Conservation (phyloP, 352 stramenopile genomes). For the Pythium chondricola region DNA sequence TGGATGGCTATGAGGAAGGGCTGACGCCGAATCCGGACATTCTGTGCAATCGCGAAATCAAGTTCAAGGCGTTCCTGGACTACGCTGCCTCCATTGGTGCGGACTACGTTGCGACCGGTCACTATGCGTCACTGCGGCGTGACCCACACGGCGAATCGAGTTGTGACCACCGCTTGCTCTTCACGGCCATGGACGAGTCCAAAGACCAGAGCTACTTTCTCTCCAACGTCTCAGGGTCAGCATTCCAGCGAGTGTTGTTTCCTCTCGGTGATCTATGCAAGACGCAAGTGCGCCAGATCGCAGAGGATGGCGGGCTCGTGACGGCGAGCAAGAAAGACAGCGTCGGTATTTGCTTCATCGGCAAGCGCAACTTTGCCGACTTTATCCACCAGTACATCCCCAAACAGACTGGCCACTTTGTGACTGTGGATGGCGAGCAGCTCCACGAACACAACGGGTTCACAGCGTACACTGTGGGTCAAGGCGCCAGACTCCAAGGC, state of each 20-base stretch:
- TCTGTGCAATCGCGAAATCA: slow-evolving; percentile 97
- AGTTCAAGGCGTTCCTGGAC: slow-evolving; percentile 97
- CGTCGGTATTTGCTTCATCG: slow-evolving; percentile 98
- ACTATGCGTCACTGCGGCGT: slow-evolving; percentile 87
- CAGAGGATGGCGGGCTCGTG: slow-evolving; percentile 64
- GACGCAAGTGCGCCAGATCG: slow-evolving; percentile 88
- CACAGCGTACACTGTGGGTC: slow-evolving; percentile 91
- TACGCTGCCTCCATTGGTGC: slow-evolving; percentile 81
- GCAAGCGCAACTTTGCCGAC: slow-evolving; percentile 89
- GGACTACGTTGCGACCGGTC: slow-evolving; percentile 94
- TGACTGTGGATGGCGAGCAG: slow-evolving; percentile 49
- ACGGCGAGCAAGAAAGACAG: slow-evolving; percentile 93
- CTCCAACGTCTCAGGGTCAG: slow-evolving; percentile 65
- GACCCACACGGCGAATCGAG: slow-evolving; percentile 7
- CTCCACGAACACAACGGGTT: slow-evolving; percentile 78
- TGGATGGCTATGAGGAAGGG: slow-evolving; percentile 83
- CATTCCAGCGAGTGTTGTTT: slow-evolving; percentile 89
- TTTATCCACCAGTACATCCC: slow-evolving; percentile 93
- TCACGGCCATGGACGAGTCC: slow-evolving; percentile 71
- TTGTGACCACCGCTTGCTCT: slow-evolving; percentile 58
- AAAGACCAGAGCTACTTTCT: slow-evolving; percentile 99
- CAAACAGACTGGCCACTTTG: slow-evolving; percentile 69
- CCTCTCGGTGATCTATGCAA: slow-evolving; percentile 92
- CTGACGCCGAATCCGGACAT: slow-evolving; percentile 93
- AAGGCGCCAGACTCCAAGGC: slow-evolving; percentile 88